Base-by-base conservation (phyloP, 179 eudicot genomes). In the Monotropa hypopitys region DNA sequence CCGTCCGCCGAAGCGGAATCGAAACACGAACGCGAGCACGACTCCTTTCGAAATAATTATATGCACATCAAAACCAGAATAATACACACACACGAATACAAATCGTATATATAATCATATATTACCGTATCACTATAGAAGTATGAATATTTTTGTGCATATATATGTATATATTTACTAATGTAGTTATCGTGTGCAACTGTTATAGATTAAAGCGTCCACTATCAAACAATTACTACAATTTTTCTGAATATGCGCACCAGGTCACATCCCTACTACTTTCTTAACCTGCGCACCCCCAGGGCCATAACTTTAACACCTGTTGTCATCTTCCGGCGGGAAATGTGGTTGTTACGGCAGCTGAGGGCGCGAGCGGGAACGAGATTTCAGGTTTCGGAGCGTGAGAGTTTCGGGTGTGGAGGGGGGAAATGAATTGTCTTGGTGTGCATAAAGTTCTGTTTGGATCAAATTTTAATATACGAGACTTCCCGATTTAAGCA, bases 211-310 rank as follows among this genome's bases (percentile, higher is more conserved):
- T 67, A 50, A 62, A n/a, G 72, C 38, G 15, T 56, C 77, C 77
- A 74, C 77, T 57, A 23, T 23, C 50, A 16, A 33, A 54, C 50
- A 57, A 38, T 43, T 3, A n/a, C 75, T 30, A 28, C 26, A 20
- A 38, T 47, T 11, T 47, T 2, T 47, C 42, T 26, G 77, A 57
- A 74, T 56, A 57, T 74, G 77, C 77, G 77, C 67, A 56, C 77
- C 68, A 38, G 32, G 68, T 40, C 77, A 74, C 21, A 21, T 42
- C 67, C 18, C 30, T 38, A 38, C 61, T 53, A 5, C 32, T 70
- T 35, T 74, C 50, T 38, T 38, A 40, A 54, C 67, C 35, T 57
- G 66, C 68, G 67, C 50, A 21, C 43, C 20, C 9, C 62, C 6
- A n/a, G 2, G 21, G 67, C 49, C 50, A 2, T 74, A 51, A 50